phyloP scores from a whole-genome alignment of 2,329 filamentous ascomycete species.

The Trichoderma citrinoviride region DNA sequence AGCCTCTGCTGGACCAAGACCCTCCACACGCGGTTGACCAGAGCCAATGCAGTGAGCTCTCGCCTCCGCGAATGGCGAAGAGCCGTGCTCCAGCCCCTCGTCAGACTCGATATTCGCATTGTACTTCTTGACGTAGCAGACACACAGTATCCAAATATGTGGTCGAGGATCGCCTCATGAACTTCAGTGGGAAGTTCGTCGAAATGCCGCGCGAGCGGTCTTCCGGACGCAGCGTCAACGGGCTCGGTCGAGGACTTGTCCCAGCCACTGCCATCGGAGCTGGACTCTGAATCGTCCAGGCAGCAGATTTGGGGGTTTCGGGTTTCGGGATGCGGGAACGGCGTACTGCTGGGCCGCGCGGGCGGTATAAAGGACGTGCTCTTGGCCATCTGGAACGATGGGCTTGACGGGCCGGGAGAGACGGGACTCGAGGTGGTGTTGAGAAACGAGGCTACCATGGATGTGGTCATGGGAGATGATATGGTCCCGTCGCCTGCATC shows the following conservation, averaged over 20 bases:
- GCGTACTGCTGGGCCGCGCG: constrained; percentile 56
- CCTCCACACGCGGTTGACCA: constrained; percentile 64
- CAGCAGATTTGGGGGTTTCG: constrained; percentile 36
- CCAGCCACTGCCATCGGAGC: constrained; percentile 21
- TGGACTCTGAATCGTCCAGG: constrained; percentile 28
- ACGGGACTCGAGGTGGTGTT: constrained; percentile 53
- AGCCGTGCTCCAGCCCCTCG: constrained; percentile 61
- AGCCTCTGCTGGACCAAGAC: constrained; percentile 67
- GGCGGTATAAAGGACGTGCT: constrained; percentile 37
- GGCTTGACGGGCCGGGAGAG: constrained; percentile 53
- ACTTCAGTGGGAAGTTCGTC: constrained; percentile 65
- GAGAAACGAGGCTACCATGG: constrained; percentile 38
- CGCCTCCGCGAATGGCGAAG: constrained; percentile 65
- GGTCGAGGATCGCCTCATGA: constrained; percentile 68
- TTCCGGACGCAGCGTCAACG: constrained; percentile 22
- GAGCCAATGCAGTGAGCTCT: constrained; percentile 63
- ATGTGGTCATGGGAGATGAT: constrained; percentile 38
- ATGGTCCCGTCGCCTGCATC: constrained; percentile 35
- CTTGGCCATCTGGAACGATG: constrained; percentile 48
- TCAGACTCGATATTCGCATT: constrained; percentile 51
- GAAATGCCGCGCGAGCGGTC: constrained; percentile 37
- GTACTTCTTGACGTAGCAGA: constrained; percentile 58
- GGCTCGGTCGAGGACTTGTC: constrained; percentile 11
- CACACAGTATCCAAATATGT: constrained; percentile 66
- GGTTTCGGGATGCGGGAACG: constrained; percentile 55